Evolutionary conservation across 306 rosid genomes (phyloP), one percentile per base, ranked within the genome.

Genomic region (Castanea sativa): DNA sequence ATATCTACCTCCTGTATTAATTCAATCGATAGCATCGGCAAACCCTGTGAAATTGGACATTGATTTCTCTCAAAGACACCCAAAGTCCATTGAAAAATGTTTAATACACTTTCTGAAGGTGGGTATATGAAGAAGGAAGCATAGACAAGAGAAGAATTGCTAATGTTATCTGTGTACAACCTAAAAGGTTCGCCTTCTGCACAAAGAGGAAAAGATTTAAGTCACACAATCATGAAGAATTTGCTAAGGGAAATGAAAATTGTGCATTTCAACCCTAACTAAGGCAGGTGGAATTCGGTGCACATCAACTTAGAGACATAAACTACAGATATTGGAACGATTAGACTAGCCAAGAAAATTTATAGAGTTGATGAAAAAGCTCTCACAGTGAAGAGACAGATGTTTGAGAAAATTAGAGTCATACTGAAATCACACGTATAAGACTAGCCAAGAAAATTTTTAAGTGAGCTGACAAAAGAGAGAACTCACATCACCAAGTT

Each of bases 151-250:
- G 87, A 29, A 93, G 79, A 70, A 87, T 64, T n/a, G 79, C 82
- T 77, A 88, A 80, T 55, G 96, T 87, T 84, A 91, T 88, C 81
- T 93, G 97, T 20, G 92, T 86, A 83, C 94, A 89, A 78, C 85
- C 80, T 51, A 94, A 88, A 81, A 91, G 91, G 85, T 87, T 74
- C 72, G 89, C 79, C 83, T 69, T 91, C 97, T 93, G 93, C 92
- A 86, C 63, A 63, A 75, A 83, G 88, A 68, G 68, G 41, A 80
- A 33, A 72, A 76, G 73, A 69, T 77, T 65, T 57, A 74, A 52
- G 68, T 87, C 43, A 79, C 77, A 76, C 57, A 82, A 69, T 73
- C 73, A 73, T 75, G 67, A 76, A 19, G 71, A 18, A 32, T 60
- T 75, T 64, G 77, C 45, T 49, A 8, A 25, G 71, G 7, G 70